phyloP scores from a whole-genome alignment of 768 basidiomycete genomes.

The Russula sp. region DNA sequence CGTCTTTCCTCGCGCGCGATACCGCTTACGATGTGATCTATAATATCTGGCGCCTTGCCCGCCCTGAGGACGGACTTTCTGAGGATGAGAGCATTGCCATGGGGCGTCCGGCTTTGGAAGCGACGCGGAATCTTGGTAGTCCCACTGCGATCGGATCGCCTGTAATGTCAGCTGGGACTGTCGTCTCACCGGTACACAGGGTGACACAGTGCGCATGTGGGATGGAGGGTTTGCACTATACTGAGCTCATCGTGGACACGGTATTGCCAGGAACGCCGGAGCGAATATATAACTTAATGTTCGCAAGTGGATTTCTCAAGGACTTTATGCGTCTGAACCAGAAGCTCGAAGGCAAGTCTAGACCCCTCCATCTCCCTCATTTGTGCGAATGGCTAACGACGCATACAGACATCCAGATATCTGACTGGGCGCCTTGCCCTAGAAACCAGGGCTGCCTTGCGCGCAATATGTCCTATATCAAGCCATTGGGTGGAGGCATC shows the following conservation, averaged over 20 bases:
- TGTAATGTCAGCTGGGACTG: constrained; percentile 8
- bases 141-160: neutral
- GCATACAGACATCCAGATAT: constrained; percentile 80
- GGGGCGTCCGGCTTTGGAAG: constrained; percentile 12
- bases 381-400: neutral
- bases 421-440: constrained; percentile 80
- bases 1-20: constrained; percentile 94
- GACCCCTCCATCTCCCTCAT: neutral
- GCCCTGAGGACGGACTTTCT: constrained; percentile 48
- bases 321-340: constrained; percentile 89
- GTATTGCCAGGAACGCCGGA: constrained; percentile 89
- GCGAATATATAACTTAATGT: constrained; percentile 93
- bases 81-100: constrained; percentile 8
- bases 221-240: constrained; percentile 59
- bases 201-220: constrained; percentile 72
- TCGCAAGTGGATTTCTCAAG: constrained; percentile 92
- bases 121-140: constrained; percentile 2
- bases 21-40: constrained; percentile 93
- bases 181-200: constrained; percentile 36
- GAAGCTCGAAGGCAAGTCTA: constrained; percentile 70
- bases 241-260: constrained; percentile 69
- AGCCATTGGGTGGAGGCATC: constrained; percentile 78
- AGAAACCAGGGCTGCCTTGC: constrained; percentile 63
- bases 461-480: constrained; percentile 95
- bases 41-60: constrained; percentile 91